Evolutionary conservation across 768 basidiomycete species (phyloP), one percentile per base, ranked within the genome.

Genomic region (Rhodocollybia butyracea): DNA sequence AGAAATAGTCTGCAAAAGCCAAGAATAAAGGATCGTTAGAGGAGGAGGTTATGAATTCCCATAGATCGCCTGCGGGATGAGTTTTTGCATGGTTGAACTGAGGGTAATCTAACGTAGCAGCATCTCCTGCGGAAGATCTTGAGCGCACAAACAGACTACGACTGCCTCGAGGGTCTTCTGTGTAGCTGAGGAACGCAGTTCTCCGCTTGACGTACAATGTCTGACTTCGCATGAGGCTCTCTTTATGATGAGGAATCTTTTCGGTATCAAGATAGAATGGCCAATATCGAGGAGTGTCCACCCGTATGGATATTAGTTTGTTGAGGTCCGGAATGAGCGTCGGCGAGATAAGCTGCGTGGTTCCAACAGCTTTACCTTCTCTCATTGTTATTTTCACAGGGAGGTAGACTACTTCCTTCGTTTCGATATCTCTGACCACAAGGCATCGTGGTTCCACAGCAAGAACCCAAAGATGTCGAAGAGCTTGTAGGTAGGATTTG

Each of bases 271-370:
- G 80, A 56, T 86, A 85, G 70, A 95, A 89, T 0, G 94, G 89
- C 91, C 93, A 97, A 68, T 99, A 98, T 5, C 97, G 84, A 15
- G 94, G 94, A 0, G 92, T 97, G 63, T 98, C 94, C 22, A 95
- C 86, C 43, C 88, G 79, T 61, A 99, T 88, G 3, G 90, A 88
- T 43, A 85, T 72, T 13, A 98, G 76, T 55, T 81, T 84, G 65
- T 90, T 85, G 59, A 98, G 81, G 59, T 95, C 89, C 0, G 94
- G 94, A 57, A 97, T 89, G 3, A 98, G 79, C 0, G 96, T 96
- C 0, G 97, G 97, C 0, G 94, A 90, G 54, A 95, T 93, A 45
- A 97, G 76, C 60, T 89, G 87, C 1, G 87, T 85, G 13, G 83
- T 80, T n/a, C 85, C 84, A 12, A 74, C 70, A 22, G 79, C 79